Evolutionary conservation across 1,284 basidiomycete genomes (phyloP), one percentile per base, ranked within the genome.

Genomic region (Cutaneotrichosporon mucoides): DNA sequence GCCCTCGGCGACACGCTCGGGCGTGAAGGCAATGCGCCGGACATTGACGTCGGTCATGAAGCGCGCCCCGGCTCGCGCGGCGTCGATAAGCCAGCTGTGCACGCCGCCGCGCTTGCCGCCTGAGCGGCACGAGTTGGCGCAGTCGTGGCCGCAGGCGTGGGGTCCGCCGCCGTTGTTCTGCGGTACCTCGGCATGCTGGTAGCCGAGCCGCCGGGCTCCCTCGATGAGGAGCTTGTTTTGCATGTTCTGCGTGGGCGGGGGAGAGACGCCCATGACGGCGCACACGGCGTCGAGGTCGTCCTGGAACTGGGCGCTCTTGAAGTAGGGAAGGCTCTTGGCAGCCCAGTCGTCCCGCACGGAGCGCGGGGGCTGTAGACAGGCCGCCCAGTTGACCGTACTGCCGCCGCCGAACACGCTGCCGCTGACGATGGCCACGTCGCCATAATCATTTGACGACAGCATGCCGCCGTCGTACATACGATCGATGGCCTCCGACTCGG

Each of bases 331-430:
- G 38, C 13, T 10, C 7, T 13, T 13, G 44, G 43, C 38, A 3
- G 49, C 57, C 63, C 59, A 61, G 51, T 57, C 57, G 15, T 54
- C 34, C 24, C 63, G 54, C 6, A 61, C 60, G 5, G 48, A 34
- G 10, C 50, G 47, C 7, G 59, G 53, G 6, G 59, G 46, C 56
- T 68, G 64, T 6, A 79, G 65, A 60, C 71, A 76, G 4, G 78
- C 80, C 0, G 77, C 78, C 81, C 81, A 82, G 66, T 82, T 82
- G 69, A 82, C 75, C 33, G 76, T 71, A 1, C 76, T 78, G 13
- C 81, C 81, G 5, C 81, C 81, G 7, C 81, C 81, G 33, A 80
- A 80, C n/a, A 73, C 76, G 12, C 70, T 69, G 0, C 76, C 80
- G 5, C 76, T 76, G 5, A 82, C 66, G 24, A 81, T 56, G 51